phyloP scores from a whole-genome alignment of 2,329 filamentous ascomycete genomes.

The Emergomyces pasteurianus region DNA sequence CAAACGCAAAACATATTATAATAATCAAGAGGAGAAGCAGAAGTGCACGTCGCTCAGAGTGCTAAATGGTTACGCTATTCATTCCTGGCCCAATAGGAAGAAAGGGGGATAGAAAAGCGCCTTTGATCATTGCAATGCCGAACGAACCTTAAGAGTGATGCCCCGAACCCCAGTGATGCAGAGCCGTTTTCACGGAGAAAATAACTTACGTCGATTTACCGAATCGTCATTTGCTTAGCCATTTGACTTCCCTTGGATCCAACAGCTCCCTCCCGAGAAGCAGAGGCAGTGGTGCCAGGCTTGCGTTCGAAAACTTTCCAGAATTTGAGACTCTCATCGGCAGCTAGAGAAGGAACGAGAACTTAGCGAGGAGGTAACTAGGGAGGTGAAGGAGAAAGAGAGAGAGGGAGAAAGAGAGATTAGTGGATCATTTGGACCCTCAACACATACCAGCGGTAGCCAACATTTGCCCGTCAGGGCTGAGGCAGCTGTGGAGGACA shows the following conservation, averaged over 20 bases:
- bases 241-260: slow-evolving; percentile 67
- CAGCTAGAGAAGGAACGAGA: slow-evolving; percentile 42
- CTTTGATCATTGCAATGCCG: not conserved
- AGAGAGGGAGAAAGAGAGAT: no score
- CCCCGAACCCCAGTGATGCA: not conserved
- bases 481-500: slow-evolving; percentile 91
- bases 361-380: slow-evolving; percentile 14
- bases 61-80: not conserved
- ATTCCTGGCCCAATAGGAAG: not conserved
- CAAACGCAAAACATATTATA: not conserved
- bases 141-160: not conserved
- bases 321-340: slow-evolving; percentile 97
- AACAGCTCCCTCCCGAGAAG: slow-evolving; percentile 52
- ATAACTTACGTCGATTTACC: slow-evolving; percentile 39
- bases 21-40: not conserved
- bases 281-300: slow-evolving; percentile 56
- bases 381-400: not conserved
- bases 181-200: not conserved
- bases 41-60: not conserved
- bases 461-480: slow-evolving; percentile 94
- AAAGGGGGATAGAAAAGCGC: not conserved
- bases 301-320: slow-evolving; percentile 99
- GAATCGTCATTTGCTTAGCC: slow-evolving; percentile 91
- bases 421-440: not conserved
- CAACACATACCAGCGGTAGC: slow-evolving; percentile 64